phyloP scores from a whole-genome alignment of 768 basidiomycete genomes.

The Pholiota conissans region DNA sequence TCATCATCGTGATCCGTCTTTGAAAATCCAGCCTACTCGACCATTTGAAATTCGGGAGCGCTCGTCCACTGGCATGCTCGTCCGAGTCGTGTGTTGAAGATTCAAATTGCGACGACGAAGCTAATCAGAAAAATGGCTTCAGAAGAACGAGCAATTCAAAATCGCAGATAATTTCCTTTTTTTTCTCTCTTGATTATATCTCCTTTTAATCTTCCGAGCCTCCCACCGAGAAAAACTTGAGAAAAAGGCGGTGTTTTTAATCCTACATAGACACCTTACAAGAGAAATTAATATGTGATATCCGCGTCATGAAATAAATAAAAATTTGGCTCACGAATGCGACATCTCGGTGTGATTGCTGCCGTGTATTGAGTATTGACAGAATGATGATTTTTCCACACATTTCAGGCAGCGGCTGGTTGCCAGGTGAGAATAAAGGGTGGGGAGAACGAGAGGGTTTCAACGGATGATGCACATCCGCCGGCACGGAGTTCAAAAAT shows the following conservation, averaged over 20 bases:
- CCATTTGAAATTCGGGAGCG: neutral
- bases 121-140: too few species aligned
- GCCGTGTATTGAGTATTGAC: slow-evolving; percentile 7
- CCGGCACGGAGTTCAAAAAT: neutral
- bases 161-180: neutral
- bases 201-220: slow-evolving; percentile 9
- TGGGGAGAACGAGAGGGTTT: neutral
- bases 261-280: slow-evolving; percentile 12
- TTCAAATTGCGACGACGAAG: too few species aligned
- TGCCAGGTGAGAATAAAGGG: too few species aligned
- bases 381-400: slow-evolving; percentile 14
- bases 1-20: slow-evolving; percentile 5
- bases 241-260: neutral
- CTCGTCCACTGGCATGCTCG: neutral
- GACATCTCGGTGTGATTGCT: slow-evolving; percentile 9
- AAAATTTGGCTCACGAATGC: slow-evolving; percentile 14
- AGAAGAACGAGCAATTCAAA: too few species aligned
- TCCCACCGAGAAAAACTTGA: slow-evolving; percentile 2
- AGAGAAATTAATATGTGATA: slow-evolving; percentile 14
- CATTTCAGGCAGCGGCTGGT: neutral
- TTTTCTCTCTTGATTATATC: neutral
- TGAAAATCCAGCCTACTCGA: neutral
- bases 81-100: too few species aligned
- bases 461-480: neutral
- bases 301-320: slow-evolving; percentile 12